Percentiles rank a stretch among this genome's conserved stretches.
Conservation (phyloP, 176 grass and related monocot species). For the Pharus latifolius region DNA sequence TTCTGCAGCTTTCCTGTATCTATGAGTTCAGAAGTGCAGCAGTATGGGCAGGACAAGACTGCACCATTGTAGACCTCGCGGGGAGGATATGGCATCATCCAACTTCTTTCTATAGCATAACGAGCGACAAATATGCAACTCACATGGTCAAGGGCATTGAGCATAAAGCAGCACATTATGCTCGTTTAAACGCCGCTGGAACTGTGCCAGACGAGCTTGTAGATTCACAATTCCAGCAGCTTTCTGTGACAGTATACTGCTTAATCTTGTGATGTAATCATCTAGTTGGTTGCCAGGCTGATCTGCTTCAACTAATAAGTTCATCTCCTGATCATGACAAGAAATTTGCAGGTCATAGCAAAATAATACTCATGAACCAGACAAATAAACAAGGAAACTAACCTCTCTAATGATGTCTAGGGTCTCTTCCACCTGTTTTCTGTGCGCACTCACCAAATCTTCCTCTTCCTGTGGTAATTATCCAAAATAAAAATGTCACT, state of each 20-base stretch:
- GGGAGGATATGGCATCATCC: not conserved
- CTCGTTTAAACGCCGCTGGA: slow-evolving; percentile 74
- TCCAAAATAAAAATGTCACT: not conserved
- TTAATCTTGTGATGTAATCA: slow-evolving; percentile 66
- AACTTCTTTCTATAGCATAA: slow-evolving; percentile 2
- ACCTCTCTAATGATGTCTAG: slow-evolving; percentile 83
- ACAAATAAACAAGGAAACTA: not conserved
- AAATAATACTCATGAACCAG: not conserved
- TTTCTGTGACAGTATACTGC: slow-evolving; percentile 72
- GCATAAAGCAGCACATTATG: slow-evolving; percentile 60
- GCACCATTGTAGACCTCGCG: not conserved
- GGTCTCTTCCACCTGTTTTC: slow-evolving; percentile 90
- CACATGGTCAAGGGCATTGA: slow-evolving; percentile 29
- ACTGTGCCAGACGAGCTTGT: slow-evolving; percentile 58
- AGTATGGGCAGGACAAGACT: not conserved
- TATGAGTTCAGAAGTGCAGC: not conserved
- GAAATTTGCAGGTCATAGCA: slow-evolving; percentile 10
- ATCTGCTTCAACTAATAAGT: slow-evolving; percentile 65
- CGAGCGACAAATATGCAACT: not conserved
- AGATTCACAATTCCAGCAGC: slow-evolving; percentile 70
- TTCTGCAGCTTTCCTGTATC: slow-evolving; percentile 1
- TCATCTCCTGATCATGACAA: slow-evolving; percentile 74
- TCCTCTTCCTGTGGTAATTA: slow-evolving; percentile 71
- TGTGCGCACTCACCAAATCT: slow-evolving; percentile 72
- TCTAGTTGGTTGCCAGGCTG: slow-evolving; percentile 80